Percentiles rank a stretch among this genome's conserved stretches.
phyloP scores from a whole-genome alignment of 164 flowering plant genomes.

The Nymphaea thermarum region DNA sequence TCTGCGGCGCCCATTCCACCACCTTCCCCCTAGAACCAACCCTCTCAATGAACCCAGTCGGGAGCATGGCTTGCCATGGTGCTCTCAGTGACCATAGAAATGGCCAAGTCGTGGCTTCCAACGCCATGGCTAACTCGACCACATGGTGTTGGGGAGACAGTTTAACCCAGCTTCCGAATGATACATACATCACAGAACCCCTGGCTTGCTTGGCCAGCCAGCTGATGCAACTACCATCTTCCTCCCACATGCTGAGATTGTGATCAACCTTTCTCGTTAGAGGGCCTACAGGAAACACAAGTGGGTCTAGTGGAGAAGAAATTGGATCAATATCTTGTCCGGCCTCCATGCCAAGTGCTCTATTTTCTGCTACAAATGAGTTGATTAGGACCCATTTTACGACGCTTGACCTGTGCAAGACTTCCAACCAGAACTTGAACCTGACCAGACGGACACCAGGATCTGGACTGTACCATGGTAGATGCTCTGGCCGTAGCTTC shows the following conservation, averaged over 20 bases:
- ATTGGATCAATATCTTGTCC: not conserved
- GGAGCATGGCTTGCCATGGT: conserved; percentile 44
- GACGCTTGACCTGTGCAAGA: conserved; percentile 30
- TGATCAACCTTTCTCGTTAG: conserved; percentile 13
- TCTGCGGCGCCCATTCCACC: conserved; percentile 78
- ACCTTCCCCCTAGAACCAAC: conserved; percentile 30
- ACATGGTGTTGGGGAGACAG: conserved; percentile 43
- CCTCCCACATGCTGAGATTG: conserved; percentile 48
- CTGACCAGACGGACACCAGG: conserved; percentile 27
- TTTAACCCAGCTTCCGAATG: conserved; percentile 79
- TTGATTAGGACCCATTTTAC: conserved; percentile 46
- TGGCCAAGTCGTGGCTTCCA: conserved; percentile 32
- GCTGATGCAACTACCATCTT: conserved; percentile 52
- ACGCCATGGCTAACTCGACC: conserved; percentile 32
- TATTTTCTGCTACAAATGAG: conserved; percentile 31
- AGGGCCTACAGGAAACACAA: conserved; percentile 32
- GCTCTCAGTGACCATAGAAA: conserved; percentile 58
- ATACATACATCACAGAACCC: conserved; percentile 48
- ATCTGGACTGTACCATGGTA: conserved; percentile 77
- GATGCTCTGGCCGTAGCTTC: conserved; percentile 24
- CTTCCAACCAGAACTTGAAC: conserved; percentile 55
- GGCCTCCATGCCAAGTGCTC: not conserved
- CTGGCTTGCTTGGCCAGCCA: conserved; percentile 48
- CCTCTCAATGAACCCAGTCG: conserved; percentile 30
- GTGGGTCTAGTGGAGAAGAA: conserved; percentile 1